A percentile compares a stretch with the other conserved stretches of the same genome.
These are phyloP conservation scores for Aspergillus terreus DNA, from an alignment of 2,329 filamentous ascomycete species.

Conservation along the genomic window DNA sequence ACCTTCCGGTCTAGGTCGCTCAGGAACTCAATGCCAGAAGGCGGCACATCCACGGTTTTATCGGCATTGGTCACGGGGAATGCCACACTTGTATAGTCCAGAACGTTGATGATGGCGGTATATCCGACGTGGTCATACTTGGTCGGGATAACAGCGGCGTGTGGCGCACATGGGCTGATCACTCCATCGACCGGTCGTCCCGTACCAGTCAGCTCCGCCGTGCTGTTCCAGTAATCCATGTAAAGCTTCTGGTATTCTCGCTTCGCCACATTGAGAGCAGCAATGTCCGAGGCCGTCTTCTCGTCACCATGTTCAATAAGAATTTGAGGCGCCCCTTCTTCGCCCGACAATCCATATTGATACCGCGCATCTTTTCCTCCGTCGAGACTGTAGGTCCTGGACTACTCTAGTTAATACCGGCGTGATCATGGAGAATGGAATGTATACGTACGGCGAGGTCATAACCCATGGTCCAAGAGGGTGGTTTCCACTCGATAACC, in stretches of 20 bases:
- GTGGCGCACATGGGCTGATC: constrained; percentile 41
- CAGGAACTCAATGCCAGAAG: constrained; percentile 34
- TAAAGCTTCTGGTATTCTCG: constrained; percentile 56
- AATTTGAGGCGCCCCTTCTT: constrained; percentile 46
- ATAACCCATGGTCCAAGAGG: constrained; percentile 41
- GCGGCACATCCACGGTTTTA: constrained; percentile 46
- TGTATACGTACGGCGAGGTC: constrained; percentile 38
- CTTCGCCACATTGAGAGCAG: constrained; percentile 50
- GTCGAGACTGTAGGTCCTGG: constrained; percentile 33
- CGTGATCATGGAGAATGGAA: too few relatives aligned
- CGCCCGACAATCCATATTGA: constrained; percentile 54
- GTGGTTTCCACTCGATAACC: constrained; percentile 58
- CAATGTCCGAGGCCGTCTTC: constrained; percentile 41
- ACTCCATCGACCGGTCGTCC: constrained; percentile 53
- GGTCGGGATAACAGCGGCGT: constrained; percentile 38
- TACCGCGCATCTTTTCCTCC: constrained; percentile 50
- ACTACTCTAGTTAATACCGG: constrained; percentile 18
- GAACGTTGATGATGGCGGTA: constrained; percentile 47
- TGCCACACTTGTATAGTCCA: constrained; percentile 55
- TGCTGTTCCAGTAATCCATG: constrained; percentile 63
- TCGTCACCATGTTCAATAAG: constrained; percentile 34
- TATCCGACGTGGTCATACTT: constrained; percentile 48
- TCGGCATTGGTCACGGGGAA: constrained; percentile 56
- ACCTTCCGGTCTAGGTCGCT: constrained; percentile 42
- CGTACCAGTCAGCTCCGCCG: constrained; percentile 46